Evolutionary conservation across 164 flowering plant genomes (phyloP).

Genomic region (Dillenia suffruticosa): DNA sequence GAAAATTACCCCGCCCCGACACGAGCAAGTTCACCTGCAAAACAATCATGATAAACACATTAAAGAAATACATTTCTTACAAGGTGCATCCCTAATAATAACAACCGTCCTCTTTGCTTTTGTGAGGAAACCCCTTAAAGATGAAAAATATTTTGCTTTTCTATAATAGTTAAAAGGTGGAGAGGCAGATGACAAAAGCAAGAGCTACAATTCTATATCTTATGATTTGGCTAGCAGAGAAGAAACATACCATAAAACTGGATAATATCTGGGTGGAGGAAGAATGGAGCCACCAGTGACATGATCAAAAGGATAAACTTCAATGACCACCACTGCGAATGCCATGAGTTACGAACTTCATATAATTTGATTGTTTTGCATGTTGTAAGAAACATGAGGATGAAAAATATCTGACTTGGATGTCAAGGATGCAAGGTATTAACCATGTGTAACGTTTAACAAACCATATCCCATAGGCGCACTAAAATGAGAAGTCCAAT

Average conservation of each 20-base stretch:
- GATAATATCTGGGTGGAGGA: constrained; percentile 45
- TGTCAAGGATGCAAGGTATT: constrained; percentile 42
- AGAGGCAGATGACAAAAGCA: too few relatives aligned
- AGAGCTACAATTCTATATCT: too few relatives aligned
- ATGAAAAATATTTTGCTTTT: too few relatives aligned
- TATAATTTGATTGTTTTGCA: constrained; percentile 47
- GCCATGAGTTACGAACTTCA: constrained; percentile 68
- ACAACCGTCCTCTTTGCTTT: too few relatives aligned
- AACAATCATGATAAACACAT: constrained; percentile 1
- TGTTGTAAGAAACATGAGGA: constrained; percentile 66
- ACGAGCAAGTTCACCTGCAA: constrained; percentile 89
- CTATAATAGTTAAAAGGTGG: too few relatives aligned
- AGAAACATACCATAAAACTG: constrained; percentile 63
- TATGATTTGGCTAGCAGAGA: too few relatives aligned
- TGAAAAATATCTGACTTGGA: constrained; percentile 64
- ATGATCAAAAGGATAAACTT: constrained; percentile 47
- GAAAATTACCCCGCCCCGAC: constrained; percentile 84
- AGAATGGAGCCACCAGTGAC: constrained; percentile 52
- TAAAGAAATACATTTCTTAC: too few relatives aligned
- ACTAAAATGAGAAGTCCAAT: too few relatives aligned
- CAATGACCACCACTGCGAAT: constrained; percentile 70
- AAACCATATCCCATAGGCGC: too few relatives aligned
- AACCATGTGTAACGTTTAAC: neutral
- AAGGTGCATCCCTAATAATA: too few relatives aligned
- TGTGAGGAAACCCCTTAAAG: too few relatives aligned